Base-by-base conservation (phyloP, 2,329 filamentous ascomycete species). In the Sarocladiaceae sp. region DNA sequence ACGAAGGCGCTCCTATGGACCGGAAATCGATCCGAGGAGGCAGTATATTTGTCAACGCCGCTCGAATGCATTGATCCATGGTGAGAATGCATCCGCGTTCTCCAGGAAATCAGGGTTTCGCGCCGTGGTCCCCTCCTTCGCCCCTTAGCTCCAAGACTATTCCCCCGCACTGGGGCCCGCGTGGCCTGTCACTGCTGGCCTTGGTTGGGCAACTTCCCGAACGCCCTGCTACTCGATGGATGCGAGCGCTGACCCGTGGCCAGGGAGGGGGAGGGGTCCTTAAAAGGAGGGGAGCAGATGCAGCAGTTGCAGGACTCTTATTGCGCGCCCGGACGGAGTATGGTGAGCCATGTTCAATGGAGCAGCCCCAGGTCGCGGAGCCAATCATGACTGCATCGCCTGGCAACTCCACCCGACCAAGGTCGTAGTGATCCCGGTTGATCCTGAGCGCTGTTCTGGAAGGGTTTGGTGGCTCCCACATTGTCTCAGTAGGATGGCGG, bases 51-150 rank as follows among this genome's bases (percentile, higher is more conserved):
- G 25, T 26, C 23, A 28, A 46, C 22, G 25, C 40, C 22, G 40
- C 40, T 15, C 7, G 25, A n/a, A n/a, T 28, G 40, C 40, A 28
- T 12, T n/a, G 23, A 29, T 11, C 22, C 40, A 22, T 42, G 37
- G 5, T 10, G 18, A n/a, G 7, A 22, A 22, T 4, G 18, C 13
- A 20, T 22, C 7, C 28, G 8, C 23, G n/a, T 33, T 31, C 26
- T 48, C 44, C 22, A 48, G 44, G 44, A 48, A 48, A 26, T 20
- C 44, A 33, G n/a, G 25, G 44, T 48, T 48, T 28, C 28, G 44
- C 44, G 26, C 15, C 26, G 22, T 20, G 26, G 15, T 29, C 44
- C 44, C 37, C 22, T 42, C 37, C 8, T 17, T 25, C 10, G 5
- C 26, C 26, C 44, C 26, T 20, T 33, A 48, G 44, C 26, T n/a